Evolutionary conservation across 768 basidiomycete species (phyloP).

Genomic region (Glaciozyma antarctica): DNA sequence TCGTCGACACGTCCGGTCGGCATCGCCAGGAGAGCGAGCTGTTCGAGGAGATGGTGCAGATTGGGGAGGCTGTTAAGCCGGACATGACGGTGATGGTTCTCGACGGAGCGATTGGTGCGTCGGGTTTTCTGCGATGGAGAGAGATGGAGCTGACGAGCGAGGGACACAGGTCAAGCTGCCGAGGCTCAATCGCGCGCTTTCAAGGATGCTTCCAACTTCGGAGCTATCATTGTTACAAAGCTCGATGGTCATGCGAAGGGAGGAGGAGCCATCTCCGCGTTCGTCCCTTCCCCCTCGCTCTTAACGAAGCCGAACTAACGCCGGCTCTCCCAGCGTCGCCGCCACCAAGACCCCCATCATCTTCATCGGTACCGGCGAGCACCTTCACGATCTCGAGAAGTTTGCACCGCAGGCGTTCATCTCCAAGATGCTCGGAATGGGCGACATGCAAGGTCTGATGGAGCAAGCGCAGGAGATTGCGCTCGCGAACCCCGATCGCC

Average conservation of each 20-base stretch:
- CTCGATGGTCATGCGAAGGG: conserved; percentile 99
- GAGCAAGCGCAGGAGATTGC: conserved; percentile 97
- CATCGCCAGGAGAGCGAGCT: conserved; percentile 95
- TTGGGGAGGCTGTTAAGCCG: conserved; percentile 82
- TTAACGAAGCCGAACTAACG: background rate
- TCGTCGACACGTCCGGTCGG: conserved; percentile 94
- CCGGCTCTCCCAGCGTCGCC: conserved; percentile 60
- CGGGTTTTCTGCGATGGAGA: background rate
- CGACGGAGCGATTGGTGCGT: conserved; percentile 84
- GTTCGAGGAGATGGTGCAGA: conserved; percentile 97
- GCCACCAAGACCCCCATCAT: conserved; percentile 97
- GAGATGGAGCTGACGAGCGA: conserved; percentile 5
- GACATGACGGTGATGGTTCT: conserved; percentile 92
- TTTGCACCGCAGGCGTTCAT: conserved; percentile 96
- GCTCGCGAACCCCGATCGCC: conserved; percentile 70
- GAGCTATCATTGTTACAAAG: conserved; percentile 98
- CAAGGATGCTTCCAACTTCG: conserved; percentile 95
- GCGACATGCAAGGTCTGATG: conserved; percentile 93
- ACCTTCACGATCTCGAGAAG: conserved; percentile 89
- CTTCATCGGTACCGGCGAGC: conserved; percentile 95
- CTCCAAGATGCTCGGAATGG: conserved; percentile 87
- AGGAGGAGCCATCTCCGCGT: conserved; percentile 98
- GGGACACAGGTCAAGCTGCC: conserved; percentile 73
- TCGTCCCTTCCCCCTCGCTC: conserved; percentile 39
- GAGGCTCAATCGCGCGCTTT: conserved; percentile 93